Base-by-base conservation (phyloP, 345 rosid species). In the Isatis tinctoria region DNA sequence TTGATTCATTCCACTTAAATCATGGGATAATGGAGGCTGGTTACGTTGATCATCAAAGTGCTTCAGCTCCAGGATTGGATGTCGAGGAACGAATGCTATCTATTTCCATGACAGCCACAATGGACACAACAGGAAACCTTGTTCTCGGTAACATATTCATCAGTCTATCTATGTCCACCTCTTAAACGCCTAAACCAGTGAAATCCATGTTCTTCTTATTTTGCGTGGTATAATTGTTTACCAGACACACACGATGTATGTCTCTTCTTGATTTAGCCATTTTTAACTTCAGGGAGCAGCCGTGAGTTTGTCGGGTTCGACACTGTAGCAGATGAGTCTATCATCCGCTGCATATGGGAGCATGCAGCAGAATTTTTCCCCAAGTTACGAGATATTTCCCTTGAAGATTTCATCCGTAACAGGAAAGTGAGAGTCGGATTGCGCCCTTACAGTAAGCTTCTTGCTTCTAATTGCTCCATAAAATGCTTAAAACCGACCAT, bases 21-120 rank as follows among this genome's bases (percentile, higher is more conserved):
- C 97, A 90, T 64, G 98, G 97, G 37, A 77, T 86, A 30, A 93
- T 93, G 98, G 97, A 91, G 76, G 82, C 74, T 60, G 94, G 96
- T 70, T 93, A 93, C 71, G 71, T 72, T 43, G 82, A 78, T 73
- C 88, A 86, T 80, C 78, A 79, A 76, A 62, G 65, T 77, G 73
- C 69, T 78, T 67, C 86, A 63, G 70, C 77, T 66, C 70, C 79
- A 79, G 87, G 65, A 61, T 54, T 10, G 22, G 78, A 48, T 77
- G 82, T 73, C 17, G 79, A 83, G 43, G 82, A 75, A 33, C 79
- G 82, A 63, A 62, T 60, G 71, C 74, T 91, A 49, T 91, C 92
- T 73, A 72, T 94, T 70, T 89, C 96, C 62, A 94, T 89, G 98
- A 83, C 91, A 33, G 97, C 96, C 45, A 91, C 97, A n/a, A 86